phyloP scores from a whole-genome alignment of 306 rosid genomes.

The Ziziphus jujuba region DNA sequence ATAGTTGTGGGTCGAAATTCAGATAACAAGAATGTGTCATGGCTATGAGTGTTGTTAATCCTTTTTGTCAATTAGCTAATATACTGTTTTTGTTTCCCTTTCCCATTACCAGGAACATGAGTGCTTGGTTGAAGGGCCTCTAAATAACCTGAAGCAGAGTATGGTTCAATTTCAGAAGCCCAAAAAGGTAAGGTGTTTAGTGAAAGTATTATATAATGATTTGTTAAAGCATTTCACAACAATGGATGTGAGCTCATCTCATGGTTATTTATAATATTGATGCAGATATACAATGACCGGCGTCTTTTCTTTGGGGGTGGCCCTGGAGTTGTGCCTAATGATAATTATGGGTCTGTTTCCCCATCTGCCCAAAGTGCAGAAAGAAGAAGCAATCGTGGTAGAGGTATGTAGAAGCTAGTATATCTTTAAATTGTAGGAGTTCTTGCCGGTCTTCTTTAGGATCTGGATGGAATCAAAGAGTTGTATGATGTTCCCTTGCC shows the following conservation, averaged over 20 bases:
- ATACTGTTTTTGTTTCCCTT: slow-evolving; percentile 1
- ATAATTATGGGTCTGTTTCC: slow-evolving; percentile 61
- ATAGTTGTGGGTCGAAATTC: neutral
- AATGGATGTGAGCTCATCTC: slow-evolving; percentile 8
- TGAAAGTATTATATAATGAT: neutral
- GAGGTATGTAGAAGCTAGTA: slow-evolving; percentile 59
- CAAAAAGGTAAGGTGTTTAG: slow-evolving; percentile 62
- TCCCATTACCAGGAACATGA: slow-evolving; percentile 70
- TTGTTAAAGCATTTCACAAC: neutral
- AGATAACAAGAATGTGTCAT: neutral
- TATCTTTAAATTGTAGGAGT: neutral
- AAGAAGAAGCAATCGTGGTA: slow-evolving; percentile 76
- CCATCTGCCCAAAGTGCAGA: slow-evolving; percentile 63
- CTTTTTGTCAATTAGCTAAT: neutral
- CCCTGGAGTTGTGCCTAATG: slow-evolving; percentile 80
- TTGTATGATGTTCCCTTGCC: neutral
- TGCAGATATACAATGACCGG: slow-evolving; percentile 88
- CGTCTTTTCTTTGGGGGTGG: slow-evolving; percentile 92
- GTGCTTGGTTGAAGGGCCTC: slow-evolving; percentile 98
- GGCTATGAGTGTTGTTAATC: neutral
- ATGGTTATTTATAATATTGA: slow-evolving; percentile 17
- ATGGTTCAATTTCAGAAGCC: slow-evolving; percentile 99
- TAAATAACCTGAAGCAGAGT: slow-evolving; percentile 95
- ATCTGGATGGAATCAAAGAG: neutral
- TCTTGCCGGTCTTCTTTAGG: neutral